Evolutionary conservation across 371 early-diverging fungal species (phyloP), one percentile per base, ranked within the genome.

Genomic region (Lichtheimia ramosa): DNA sequence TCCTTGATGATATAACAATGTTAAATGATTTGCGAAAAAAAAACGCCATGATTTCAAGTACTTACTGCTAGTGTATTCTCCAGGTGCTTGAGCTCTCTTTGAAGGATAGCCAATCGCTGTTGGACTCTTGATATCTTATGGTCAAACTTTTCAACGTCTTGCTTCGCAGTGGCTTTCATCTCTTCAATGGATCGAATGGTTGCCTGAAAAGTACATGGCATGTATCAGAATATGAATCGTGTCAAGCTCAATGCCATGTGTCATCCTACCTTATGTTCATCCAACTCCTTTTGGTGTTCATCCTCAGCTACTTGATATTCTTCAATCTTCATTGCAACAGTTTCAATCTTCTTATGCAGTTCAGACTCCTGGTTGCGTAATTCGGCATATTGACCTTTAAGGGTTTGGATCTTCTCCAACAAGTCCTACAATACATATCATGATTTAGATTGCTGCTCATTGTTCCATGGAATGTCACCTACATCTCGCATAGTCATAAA

Each of bases 401-500:
- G 39, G 2, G 18, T 28, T 7, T 59, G 41, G 5, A 68, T 56
- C 24, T 65, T 54, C 14, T 57, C 49, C 0, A 66, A 62, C 12
- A 48, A 56, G 10, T 64, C 56, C 54, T 55, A 61, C 5, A 16
- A 46, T 34, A 41, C 3, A 56, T 3, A 43, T 27, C 14, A 14
- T 3, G 13, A 21, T 39, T n/a, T 4, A 39, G n/a, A 27, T 43
- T 0, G 1, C 41, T 5, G 25, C 23, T 7, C 39, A 24, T 28
- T 48, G 21, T 51, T 21, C 43, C 5, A 27, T 20, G 15, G 18
- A 6, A 20, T 43, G 13, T n/a, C 14, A 59, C 58, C n/a, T 66
- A 75, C 82, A 62, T 58, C 48, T 57, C 72, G 83, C 39, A 72
- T 74, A 21, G 79, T 81, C 53, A 82, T 76, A 51, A 82, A 74